Percentiles rank a stretch among this genome's conserved stretches.
These are phyloP conservation scores for Mycena floridula DNA, from an alignment of 768 basidiomycete genomes.

Conservation along the genomic window DNA sequence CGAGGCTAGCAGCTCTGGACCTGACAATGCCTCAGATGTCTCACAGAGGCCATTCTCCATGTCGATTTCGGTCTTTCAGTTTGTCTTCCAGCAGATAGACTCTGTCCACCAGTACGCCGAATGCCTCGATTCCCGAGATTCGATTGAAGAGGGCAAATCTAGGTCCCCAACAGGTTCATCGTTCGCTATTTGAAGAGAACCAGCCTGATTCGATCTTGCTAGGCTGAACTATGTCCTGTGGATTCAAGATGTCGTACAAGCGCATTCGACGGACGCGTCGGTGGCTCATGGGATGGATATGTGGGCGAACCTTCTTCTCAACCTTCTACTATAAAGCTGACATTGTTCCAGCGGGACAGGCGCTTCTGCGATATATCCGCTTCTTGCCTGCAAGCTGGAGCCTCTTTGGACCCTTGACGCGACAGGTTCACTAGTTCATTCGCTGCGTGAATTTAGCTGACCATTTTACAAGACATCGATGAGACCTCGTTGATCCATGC, in stretches of 20 bases:
- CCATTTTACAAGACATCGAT: constrained; percentile 62
- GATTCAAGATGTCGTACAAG: constrained; percentile 64
- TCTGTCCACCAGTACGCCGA: constrained; percentile 79
- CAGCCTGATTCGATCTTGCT: background rate
- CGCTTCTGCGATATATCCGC: constrained; percentile 83
- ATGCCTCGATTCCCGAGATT: constrained; percentile 1
- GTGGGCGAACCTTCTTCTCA: background rate
- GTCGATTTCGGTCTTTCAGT: constrained; percentile 68
- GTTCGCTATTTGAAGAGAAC: background rate
- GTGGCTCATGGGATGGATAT: constrained; percentile 56
- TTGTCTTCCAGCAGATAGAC: constrained; percentile 56
- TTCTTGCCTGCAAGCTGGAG: constrained; percentile 57
- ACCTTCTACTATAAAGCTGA: background rate
- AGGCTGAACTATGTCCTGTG: constrained; percentile 87
- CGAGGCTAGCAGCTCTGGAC: constrained; percentile 5
- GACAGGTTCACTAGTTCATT: constrained; percentile 43
- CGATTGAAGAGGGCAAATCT: constrained; percentile 1
- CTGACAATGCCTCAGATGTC: constrained; percentile 37
- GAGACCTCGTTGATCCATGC: constrained; percentile 52
- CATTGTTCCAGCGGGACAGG: constrained; percentile 80
- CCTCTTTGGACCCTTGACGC: constrained; percentile 55
- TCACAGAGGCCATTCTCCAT: constrained; percentile 74
- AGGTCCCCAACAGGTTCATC: constrained; percentile 72
- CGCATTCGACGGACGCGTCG: constrained; percentile 13
- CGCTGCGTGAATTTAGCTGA: background rate